phyloP scores from a whole-genome alignment of 2,329 filamentous ascomycete genomes.

The Proliferodiscus dingleyae region DNA sequence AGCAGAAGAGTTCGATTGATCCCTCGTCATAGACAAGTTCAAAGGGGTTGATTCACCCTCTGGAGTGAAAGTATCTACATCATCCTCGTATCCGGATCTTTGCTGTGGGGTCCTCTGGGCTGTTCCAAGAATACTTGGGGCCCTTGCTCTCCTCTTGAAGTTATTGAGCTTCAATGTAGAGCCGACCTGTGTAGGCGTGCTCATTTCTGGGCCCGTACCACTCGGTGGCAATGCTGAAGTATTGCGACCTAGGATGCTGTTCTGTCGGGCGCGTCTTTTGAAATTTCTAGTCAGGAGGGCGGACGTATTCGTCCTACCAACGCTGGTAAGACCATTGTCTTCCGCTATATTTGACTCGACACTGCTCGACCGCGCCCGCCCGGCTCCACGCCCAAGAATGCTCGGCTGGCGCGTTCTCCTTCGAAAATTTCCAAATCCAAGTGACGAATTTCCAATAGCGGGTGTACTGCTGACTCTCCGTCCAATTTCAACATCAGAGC shows the following conservation, averaged over 20 bases:
- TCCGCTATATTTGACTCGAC: conserved; percentile 29
- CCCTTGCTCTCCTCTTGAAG: conserved; percentile 52
- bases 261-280: conserved; percentile 32
- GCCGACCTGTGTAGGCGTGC: conserved; percentile 27
- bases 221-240: conserved; percentile 17
- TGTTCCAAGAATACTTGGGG: conserved; percentile 56
- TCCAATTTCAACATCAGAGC: conserved; percentile 28
- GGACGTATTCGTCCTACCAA: conserved; percentile 26
- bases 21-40: conserved; percentile 42
- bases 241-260: conserved; percentile 30
- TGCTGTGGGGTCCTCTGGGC: conserved; percentile 31
- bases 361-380: conserved; percentile 28
- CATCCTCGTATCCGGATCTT: conserved; percentile 38
- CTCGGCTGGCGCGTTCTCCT: conserved; percentile 48
- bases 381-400: conserved; percentile 23
- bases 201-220: conserved; percentile 24
- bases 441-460: conserved; percentile 32
- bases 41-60: conserved; percentile 67
- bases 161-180: conserved; percentile 48
- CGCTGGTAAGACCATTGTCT: conserved; percentile 24
- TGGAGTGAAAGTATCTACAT: conserved; percentile 49
- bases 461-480: conserved; percentile 23
- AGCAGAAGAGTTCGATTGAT: conserved; percentile 28
- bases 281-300: conserved; percentile 27
- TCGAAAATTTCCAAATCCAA: conserved; percentile 50